Conservation (phyloP, 176 grass and related monocot genomes). For the Oryza longistaminata region DNA sequence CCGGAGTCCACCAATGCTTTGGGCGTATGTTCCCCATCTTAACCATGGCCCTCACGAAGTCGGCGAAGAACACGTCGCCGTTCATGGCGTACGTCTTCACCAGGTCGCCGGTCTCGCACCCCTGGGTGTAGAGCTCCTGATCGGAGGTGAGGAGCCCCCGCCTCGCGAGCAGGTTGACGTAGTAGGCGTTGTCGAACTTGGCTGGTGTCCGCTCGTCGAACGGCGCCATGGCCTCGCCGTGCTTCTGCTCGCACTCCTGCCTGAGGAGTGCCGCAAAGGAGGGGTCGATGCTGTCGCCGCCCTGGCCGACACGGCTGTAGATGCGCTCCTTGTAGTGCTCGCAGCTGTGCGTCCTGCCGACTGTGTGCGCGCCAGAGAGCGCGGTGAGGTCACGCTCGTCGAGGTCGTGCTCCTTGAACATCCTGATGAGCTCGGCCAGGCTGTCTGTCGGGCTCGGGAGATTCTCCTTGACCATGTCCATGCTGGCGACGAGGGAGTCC, state of each 20-base stretch:
- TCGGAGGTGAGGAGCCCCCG: slow-evolving; percentile 60
- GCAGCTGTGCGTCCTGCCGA: slow-evolving; percentile 34
- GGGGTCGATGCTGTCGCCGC: slow-evolving; percentile 8
- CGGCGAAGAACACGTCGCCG: slow-evolving; percentile 32
- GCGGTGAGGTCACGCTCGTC: slow-evolving; percentile 41
- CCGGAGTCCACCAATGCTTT: not conserved
- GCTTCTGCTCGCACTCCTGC: slow-evolving; percentile 24
- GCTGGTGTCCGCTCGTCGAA: not conserved
- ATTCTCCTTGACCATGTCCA: not conserved
- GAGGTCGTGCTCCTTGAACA: slow-evolving; percentile 33
- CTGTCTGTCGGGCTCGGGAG: slow-evolving; percentile 24
- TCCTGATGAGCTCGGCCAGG: slow-evolving; percentile 26
- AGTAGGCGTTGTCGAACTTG: slow-evolving; percentile 64
- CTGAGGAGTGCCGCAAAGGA: slow-evolving; percentile 35
- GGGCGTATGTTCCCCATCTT: slow-evolving; percentile 57
- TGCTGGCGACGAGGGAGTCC: slow-evolving; percentile 50
- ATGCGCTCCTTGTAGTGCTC: not conserved
- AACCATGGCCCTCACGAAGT: slow-evolving; percentile 54
- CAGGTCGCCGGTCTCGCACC: slow-evolving; percentile 22
- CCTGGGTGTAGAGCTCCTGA: slow-evolving; percentile 54
- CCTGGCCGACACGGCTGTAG: not conserved
- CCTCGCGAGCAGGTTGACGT: slow-evolving; percentile 39
- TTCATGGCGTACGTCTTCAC: slow-evolving; percentile 42
- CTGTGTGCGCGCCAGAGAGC: slow-evolving; percentile 58
- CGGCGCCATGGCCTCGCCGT: not conserved